Evolutionary conservation across 2,329 filamentous ascomycete genomes (phyloP), one percentile per base, ranked within the genome.

Genomic region (Xylaria sp.): DNA sequence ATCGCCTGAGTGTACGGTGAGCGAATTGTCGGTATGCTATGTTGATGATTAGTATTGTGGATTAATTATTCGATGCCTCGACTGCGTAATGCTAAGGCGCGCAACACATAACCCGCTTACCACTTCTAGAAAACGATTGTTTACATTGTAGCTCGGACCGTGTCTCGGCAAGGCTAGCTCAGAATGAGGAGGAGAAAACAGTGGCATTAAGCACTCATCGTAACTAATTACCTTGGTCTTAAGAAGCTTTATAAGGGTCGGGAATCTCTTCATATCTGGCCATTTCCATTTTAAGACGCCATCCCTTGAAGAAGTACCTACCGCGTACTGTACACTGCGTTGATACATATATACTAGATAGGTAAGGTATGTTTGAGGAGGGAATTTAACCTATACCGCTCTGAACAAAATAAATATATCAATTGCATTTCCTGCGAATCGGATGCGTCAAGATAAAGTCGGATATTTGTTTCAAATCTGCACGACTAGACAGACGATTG

Each of bases 401-500:
- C 54, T 27, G 27, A 6, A 45, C 49, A 20, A 45, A 42, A 45
- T 54, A 11, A 38, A 65, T 27, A 51, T 59, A 0, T 45, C 5
- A 39, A 33, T 10, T n/a, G 25, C 20, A 13, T 20, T 49, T 11
- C 27, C 6, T 20, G n/a, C 60, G 27, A 38, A 29, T 63, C 54
- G 54, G 47, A 51, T 47, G 49, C 39, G 31, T 59, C 45, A 36
- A n/a, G 33, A 53, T 17, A 36, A 44, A 33, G 47, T 31, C 31
- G 27, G 36, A 47, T 47, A 2, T 39, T 39, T 31, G 47, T 54
- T 60, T 39, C 22, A 39, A 39, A 82, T 51, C 79, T 87, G 22
- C 74, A 85, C 47, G 69, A 81, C 54, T 59, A 47, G 54, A 59
- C 44, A 25, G 36, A n/a, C n/a, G n/a, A n/a, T 15, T n/a, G n/a